Percentiles rank a stretch among this genome's conserved stretches.
phyloP scores from a whole-genome alignment of 2,329 filamentous ascomycete species.

The Neurospora crassa region DNA sequence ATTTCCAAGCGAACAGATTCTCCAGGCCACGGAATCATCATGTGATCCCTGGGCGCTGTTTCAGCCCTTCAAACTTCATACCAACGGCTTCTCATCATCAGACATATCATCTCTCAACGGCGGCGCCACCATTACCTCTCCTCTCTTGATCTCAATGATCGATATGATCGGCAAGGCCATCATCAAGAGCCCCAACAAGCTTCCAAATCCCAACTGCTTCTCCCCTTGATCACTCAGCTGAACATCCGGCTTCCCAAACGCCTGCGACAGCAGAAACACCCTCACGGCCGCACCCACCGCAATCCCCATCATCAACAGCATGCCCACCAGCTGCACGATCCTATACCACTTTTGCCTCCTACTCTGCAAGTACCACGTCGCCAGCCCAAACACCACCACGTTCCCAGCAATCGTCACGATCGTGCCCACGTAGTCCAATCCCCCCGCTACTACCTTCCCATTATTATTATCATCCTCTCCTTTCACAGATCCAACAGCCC shows the following conservation, averaged over 20 bases:
- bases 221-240: constrained; percentile 42
- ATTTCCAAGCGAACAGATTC: neutral
- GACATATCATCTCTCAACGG: constrained; percentile 7
- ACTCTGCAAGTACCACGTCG: constrained; percentile 56
- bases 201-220: constrained; percentile 53
- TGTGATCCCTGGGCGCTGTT: neutral
- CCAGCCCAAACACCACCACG: constrained; percentile 45
- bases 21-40: neutral
- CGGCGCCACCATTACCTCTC: constrained; percentile 16
- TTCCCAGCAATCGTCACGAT: constrained; percentile 52
- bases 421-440: constrained; percentile 46
- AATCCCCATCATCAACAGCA: constrained; percentile 46
- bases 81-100: constrained; percentile 11
- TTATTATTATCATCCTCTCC: neutral
- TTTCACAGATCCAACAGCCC: constrained; percentile 28
- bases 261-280: constrained; percentile 48
- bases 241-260: constrained; percentile 46
- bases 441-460: constrained; percentile 19
- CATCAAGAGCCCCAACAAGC: constrained; percentile 49
- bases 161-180: constrained; percentile 51
- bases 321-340: constrained; percentile 40
- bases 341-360: constrained; percentile 44
- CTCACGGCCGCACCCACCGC: constrained; percentile 49
- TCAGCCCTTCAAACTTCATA: neutral
- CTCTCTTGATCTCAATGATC: constrained; percentile 42